Base-by-base conservation (phyloP, 148 eudicot species). In the Amaranthus palmeri region DNA sequence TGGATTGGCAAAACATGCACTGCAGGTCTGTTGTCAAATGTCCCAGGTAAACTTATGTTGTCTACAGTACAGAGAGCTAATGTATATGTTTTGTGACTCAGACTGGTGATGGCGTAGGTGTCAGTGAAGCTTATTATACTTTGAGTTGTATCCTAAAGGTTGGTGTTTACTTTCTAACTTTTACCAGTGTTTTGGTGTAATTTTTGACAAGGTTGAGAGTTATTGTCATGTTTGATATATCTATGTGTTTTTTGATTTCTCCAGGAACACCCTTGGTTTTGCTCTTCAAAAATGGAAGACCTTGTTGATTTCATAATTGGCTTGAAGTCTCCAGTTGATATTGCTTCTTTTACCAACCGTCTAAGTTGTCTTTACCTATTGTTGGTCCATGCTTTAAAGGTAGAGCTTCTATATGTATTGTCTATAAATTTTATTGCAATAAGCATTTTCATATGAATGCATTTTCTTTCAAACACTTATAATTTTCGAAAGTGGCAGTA, bases 91-190 rank as follows among this genome's bases (percentile, higher is more conserved):
- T 44, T 73, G 73, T 74, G 61, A 77, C 74, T 58, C 75, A 92
- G 97, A 86, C 57, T 61, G 81, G 61, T 57, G 83, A 88, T 50
- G 88, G 68, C 52, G 61, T 48, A 55, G 75, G 78, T 72, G 81
- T 85, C 45, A 60, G 68, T 68, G 90, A 86, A 88, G 93, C 93
- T 46, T 91, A 88, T 77, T 65, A 75, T 74, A 84, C 89, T 73
- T 79, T 95, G 75, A 83, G 87, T 84, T 87, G 76, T 69, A 80
- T 91, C 68, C 85, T 91, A 72, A 86, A 86, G 96, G 97, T 92
- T 47, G 66, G 80, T 75, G 7, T 41, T 81, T 10, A 15, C 11
- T 8, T 60, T 71, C 13, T 18, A 48, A 25, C 5, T 44, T 12
- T 45, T 25, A 46, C 36, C 45, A 44, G 68, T 63, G 2, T 68